Evolutionary conservation across 2,329 filamentous ascomycete species (phyloP).

Genomic region (Trichoderma asperellum): DNA sequence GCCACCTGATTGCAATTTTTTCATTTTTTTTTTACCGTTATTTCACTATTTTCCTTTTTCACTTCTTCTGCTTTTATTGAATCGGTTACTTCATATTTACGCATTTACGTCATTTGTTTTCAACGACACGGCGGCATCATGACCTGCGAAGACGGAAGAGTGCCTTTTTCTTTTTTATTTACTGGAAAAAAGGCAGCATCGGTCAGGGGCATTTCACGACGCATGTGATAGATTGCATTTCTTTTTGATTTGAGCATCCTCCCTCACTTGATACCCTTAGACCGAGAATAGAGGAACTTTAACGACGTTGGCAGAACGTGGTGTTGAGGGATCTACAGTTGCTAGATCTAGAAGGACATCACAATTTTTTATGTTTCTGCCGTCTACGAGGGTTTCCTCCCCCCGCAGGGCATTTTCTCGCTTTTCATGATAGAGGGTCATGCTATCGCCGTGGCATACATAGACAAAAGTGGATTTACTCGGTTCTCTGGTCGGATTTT

Average conservation of each 20-base stretch:
- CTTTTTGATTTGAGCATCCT: constrained; percentile 47
- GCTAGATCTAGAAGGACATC: constrained; percentile 44
- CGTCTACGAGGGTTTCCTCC: constrained; percentile 44
- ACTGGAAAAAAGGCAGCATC: constrained; percentile 42
- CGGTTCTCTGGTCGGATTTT: constrained; percentile 56
- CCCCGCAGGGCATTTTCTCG: constrained; percentile 46
- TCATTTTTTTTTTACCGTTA: constrained; percentile 28
- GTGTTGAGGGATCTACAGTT: constrained; percentile 42
- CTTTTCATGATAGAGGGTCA: constrained; percentile 51
- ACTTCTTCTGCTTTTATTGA: constrained; percentile 35
- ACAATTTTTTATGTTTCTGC: constrained; percentile 45
- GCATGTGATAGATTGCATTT: constrained; percentile 52
- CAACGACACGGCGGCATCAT: constrained; percentile 49
- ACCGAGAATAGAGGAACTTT: constrained; percentile 47
- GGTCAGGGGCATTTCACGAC: constrained; percentile 48
- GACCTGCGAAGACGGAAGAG: constrained; percentile 44
- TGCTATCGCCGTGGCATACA: constrained; percentile 52
- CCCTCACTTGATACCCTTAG: constrained; percentile 52
- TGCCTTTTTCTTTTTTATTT: constrained; percentile 40
- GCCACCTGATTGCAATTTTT: constrained; percentile 29
- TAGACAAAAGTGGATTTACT: constrained; percentile 71
- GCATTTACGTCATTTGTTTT: constrained; percentile 37
- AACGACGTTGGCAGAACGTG: constrained; percentile 46
- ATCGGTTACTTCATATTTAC: constrained; percentile 37
- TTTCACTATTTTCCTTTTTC: constrained; percentile 36